Base-by-base conservation (phyloP, 2,329 filamentous ascomycete genomes). In the Bipolaris bicolor region DNA sequence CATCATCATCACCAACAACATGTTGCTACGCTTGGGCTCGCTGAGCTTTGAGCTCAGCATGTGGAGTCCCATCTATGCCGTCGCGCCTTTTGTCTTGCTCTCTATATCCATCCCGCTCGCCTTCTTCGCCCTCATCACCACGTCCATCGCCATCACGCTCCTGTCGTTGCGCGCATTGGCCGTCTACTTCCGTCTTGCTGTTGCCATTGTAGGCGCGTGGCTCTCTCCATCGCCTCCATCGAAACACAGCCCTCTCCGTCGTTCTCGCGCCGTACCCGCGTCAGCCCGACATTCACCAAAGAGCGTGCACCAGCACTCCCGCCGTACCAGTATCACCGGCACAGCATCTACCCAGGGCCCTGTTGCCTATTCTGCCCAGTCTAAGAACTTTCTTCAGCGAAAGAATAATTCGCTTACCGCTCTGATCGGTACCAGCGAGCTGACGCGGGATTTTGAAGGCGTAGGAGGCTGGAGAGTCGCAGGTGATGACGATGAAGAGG, bases 361-460 rank as follows among this genome's bases (percentile, higher is more conserved):
- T 0, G 52, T 54, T 3, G 50, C 63, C 7, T 62, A 64, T 11
- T 45, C 55, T 15, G 50, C 63, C 20, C 58, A 62, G 41, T 46
- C 54, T 26, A 59, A 60, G 22, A 64, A 56, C 20, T 64, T 71
- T 10, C 52, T 64, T 7, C 47, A 53, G 16, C 61, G 62, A 13
- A 77, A 76, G 56, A 75, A 67, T 49, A 71, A 66, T 3, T 74
- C 71, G 1, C 72, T 76, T 45, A 71, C 72, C 13, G 69, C 69
- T 1, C 64, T 79, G 29, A 51, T 78, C 24, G 68, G 71, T 24
- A 69, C 66, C 24, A 68, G 69, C 44, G 71, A 72, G 11, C 48
- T 70, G 3, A 70, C 70, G 11, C 67, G 77, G 33, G 79, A 80
- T 59, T 80, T 75, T 48, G 79, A 81, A 55, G 77, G 77, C 49